phyloP scores from a whole-genome alignment of 2,329 filamentous ascomycete species.

The Trichoderma citrinoviride region DNA sequence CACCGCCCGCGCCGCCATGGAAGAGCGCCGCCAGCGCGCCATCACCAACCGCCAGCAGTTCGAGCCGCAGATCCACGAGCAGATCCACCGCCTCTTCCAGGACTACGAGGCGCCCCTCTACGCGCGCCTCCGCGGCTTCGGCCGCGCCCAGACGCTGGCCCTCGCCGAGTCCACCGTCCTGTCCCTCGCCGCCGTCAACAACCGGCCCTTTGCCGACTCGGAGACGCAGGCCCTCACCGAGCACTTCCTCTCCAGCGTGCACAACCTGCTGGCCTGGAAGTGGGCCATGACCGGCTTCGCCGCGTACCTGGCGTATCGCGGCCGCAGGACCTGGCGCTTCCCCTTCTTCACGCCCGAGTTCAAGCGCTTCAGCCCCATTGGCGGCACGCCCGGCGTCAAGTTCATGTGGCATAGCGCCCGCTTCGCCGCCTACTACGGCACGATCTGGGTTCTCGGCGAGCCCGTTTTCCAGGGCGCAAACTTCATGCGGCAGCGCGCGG shows the following conservation, averaged over 20 bases:
- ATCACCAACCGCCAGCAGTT: slow-evolving; percentile 32
- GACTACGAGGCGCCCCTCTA: slow-evolving; percentile 36
- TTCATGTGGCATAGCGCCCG: slow-evolving; percentile 39
- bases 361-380: slow-evolving; percentile 33
- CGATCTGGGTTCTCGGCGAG: slow-evolving; percentile 28
- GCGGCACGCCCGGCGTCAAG: slow-evolving; percentile 30
- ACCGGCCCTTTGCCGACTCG: slow-evolving; percentile 36
- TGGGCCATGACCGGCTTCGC: slow-evolving; percentile 30
- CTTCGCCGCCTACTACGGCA: slow-evolving; percentile 35
- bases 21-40: slow-evolving; percentile 35
- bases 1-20: slow-evolving; percentile 32
- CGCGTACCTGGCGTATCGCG: slow-evolving; percentile 29
- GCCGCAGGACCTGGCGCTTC: slow-evolving; percentile 39
- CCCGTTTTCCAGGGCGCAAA: slow-evolving; percentile 35
- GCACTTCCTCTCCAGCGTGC: slow-evolving; percentile 34
- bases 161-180: slow-evolving; percentile 32
- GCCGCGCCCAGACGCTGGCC: slow-evolving; percentile 30
- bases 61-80: slow-evolving; percentile 33
- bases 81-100: slow-evolving; percentile 34
- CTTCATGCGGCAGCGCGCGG: slow-evolving; percentile 27
- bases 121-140: slow-evolving; percentile 33
- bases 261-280: slow-evolving; percentile 34
- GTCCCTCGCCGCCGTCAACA: slow-evolving; percentile 31
- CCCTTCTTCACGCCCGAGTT: slow-evolving; percentile 40
- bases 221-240: slow-evolving; percentile 39